These are phyloP conservation scores for Potentilla sterilis DNA, from an alignment of 306 rosid species.

Conservation along the genomic window DNA sequence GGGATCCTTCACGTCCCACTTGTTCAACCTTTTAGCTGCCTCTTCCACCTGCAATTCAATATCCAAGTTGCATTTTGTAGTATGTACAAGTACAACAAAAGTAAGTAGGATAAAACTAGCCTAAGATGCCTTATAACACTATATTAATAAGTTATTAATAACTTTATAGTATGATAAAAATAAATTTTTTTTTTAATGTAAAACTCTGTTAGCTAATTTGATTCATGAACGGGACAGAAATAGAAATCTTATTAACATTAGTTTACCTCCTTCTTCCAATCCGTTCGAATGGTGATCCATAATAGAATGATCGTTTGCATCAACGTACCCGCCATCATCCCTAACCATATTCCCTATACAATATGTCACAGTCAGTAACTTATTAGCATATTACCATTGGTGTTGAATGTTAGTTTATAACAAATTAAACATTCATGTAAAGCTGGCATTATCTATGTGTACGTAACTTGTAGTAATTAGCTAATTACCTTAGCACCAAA, in stretches of 20 bases:
- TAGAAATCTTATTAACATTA: background rate
- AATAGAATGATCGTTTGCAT: conserved; percentile 59
- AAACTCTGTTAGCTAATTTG: background rate
- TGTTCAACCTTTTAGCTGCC: conserved; percentile 51
- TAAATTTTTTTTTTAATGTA: too few species aligned
- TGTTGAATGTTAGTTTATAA: too few species aligned
- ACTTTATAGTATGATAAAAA: background rate
- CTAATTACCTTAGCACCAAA: conserved; percentile 61
- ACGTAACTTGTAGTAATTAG: too few species aligned
- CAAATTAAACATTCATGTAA: too few species aligned
- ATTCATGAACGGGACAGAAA: background rate
- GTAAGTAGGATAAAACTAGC: background rate
- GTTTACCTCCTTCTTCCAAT: conserved; percentile 70
- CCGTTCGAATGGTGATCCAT: conserved; percentile 58
- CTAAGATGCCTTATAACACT: too few species aligned
- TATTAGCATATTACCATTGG: background rate
- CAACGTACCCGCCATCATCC: conserved; percentile 64
- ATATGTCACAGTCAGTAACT: background rate
- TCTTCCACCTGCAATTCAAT: conserved; percentile 55
- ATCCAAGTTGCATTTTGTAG: background rate
- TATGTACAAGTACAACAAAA: background rate
- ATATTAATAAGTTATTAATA: background rate
- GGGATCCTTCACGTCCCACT: conserved; percentile 45
- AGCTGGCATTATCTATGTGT: too few species aligned
- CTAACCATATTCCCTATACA: conserved; percentile 72